Evolutionary conservation across 1,139 yeast species (phyloP).

Genomic region (Keqinozyma sinolaborantium): DNA sequence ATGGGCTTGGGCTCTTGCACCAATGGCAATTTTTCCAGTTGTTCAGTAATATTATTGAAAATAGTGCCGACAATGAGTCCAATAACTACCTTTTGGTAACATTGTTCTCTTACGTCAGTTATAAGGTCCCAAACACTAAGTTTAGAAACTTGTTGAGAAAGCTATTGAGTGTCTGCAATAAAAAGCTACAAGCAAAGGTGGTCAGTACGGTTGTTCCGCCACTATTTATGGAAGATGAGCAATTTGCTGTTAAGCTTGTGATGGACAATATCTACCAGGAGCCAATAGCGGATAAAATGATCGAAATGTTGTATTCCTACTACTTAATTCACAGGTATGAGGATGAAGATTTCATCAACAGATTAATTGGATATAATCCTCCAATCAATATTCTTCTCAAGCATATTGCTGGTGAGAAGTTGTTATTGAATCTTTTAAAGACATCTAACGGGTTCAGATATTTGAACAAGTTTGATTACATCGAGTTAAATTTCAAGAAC

Average conservation of each 20-base stretch:
- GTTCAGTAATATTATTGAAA: constrained; percentile 67
- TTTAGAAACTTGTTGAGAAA: constrained; percentile 64
- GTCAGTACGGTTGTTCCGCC: constrained; percentile 1
- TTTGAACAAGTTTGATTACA: constrained; percentile 29
- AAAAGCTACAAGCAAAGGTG: constrained; percentile 25
- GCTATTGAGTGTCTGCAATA: constrained; percentile 56
- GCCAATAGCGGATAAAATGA: constrained; percentile 39
- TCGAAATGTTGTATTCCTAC: constrained; percentile 27
- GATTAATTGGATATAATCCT: constrained; percentile 25
- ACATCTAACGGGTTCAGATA: constrained; percentile 34
- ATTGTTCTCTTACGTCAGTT: constrained; percentile 61
- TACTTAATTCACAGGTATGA: constrained; percentile 10
- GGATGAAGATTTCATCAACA: constrained; percentile 19
- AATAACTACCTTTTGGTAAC: constrained; percentile 57
- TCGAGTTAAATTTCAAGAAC: constrained; percentile 27
- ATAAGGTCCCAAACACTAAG: constrained; percentile 52
- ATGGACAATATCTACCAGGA: constrained; percentile 58
- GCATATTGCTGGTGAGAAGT: constrained; percentile 20
- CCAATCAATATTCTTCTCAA: constrained; percentile 24
- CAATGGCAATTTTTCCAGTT: constrained; percentile 85
- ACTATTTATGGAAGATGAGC: constrained; percentile 26
- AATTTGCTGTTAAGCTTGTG: constrained; percentile 45
- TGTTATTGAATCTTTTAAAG: constrained; percentile 27
- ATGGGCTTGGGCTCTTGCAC: constrained; percentile 67
- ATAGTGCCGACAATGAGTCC: constrained; percentile 18